Percentiles rank a stretch among this genome's conserved stretches.
phyloP scores from a whole-genome alignment of 192 early-diverging fungal genomes.

The Backusella circina region DNA sequence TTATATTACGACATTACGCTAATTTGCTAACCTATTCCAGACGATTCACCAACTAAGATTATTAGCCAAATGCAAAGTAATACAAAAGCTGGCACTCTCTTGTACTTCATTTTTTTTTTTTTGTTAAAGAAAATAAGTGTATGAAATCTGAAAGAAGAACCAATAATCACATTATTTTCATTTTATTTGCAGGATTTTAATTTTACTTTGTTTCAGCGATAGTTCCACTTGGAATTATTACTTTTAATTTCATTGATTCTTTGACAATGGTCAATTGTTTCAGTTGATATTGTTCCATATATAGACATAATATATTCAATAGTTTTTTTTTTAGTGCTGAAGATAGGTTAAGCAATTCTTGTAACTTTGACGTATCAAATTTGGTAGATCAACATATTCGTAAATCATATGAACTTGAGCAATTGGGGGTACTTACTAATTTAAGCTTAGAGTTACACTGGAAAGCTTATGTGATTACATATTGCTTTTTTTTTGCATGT shows the following conservation, averaged over 20 bases:
- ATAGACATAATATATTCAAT: background rate
- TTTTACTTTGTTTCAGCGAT: conserved; percentile 2
- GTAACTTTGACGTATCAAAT: background rate
- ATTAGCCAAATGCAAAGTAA: background rate
- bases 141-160: conserved; percentile 6
- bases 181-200: conserved; percentile 1
- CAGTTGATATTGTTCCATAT: background rate
- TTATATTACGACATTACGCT: background rate
- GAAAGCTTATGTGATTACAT: background rate
- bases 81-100: background rate
- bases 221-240: background rate
- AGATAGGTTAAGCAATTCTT: background rate
- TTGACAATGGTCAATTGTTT: background rate
- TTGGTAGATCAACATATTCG: background rate
- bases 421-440: background rate
- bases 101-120: background rate
- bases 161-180: background rate
- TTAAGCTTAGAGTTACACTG: background rate
- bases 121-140: background rate
- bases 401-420: background rate
- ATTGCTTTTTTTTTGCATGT: background rate
- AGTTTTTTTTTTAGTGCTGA: background rate
- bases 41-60: background rate
- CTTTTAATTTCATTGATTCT: background rate
- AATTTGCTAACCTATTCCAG: background rate